Evolutionary conservation across 2,329 filamentous ascomycete species (phyloP), one percentile per base, ranked within the genome.

Genomic region (Verticillium nonalfalfae): DNA sequence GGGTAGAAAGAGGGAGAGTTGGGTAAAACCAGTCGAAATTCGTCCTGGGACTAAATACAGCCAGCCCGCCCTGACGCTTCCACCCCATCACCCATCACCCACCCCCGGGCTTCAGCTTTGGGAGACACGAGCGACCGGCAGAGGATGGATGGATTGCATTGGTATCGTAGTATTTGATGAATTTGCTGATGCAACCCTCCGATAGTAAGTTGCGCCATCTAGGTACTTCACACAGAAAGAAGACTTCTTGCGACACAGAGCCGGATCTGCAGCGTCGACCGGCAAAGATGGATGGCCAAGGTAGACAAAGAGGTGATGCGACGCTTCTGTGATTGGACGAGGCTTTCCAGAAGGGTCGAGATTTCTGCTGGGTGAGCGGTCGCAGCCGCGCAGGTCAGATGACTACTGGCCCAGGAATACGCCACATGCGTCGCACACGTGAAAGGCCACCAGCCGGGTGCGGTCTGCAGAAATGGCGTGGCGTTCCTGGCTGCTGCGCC

Each of bases 311-410:
- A 50, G 45, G 45, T 50, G 21, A 18, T 50, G 45, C 45, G 45
- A 50, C 45, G 45, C n/a, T 11, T 9, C 45, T n/a, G 21, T 50
- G 45, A 50, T 50, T 50, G 45, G 45, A 50, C 45, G n/a, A 11
- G 11, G 45, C n/a, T 50, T 50, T 21, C 18, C 18, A 6, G 11
- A n/a, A 26, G 45, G 7, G 45, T 50, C 45, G 15, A 50, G 45
- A 50, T 50, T 26, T 26, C 26, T 26, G n/a, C 45, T 10, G 39
- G 39, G 18, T n/a, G 39, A 45, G 39, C 14, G 39, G 15, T n/a
- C 14, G 4, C 14, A n/a, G 14, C 39, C n/a, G 14, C 7, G 7
- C 39, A 59, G 57, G 59, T 66, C 63, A 65, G 64, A 60, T 66
- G 64, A 66, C 61, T 56, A 31, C 7, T 40, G 14, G 39, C 45